phyloP scores from a whole-genome alignment of 2,329 filamentous ascomycete species.

The Paecilomyces niveus region DNA sequence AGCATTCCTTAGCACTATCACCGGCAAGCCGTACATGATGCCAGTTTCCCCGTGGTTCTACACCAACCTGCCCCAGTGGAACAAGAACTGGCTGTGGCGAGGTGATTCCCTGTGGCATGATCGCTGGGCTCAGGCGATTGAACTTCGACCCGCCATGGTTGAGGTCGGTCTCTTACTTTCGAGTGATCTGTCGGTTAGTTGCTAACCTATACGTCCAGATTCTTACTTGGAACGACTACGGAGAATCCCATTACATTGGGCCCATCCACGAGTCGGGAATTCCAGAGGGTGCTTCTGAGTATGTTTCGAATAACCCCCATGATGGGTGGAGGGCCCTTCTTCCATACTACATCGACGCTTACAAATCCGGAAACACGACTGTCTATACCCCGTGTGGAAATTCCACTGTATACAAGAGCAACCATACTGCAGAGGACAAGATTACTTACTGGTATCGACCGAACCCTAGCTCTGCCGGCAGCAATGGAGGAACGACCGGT shows the following conservation, averaged over 20 bases:
- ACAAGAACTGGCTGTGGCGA: constrained; percentile 58
- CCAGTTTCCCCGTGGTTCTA: constrained; percentile 51
- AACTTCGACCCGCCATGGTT: constrained; percentile 46
- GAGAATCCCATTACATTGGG: constrained; percentile 54
- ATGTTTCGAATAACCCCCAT: constrained; percentile 21
- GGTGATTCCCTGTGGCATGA: constrained; percentile 55
- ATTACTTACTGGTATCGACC: constrained; percentile 28
- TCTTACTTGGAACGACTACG: constrained; percentile 56
- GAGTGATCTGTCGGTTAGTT: neutral
- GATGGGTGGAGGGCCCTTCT: constrained; percentile 24
- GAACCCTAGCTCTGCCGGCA: constrained; percentile 24
- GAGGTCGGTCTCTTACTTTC: constrained; percentile 20
- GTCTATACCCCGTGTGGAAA: constrained; percentile 26
- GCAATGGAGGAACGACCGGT: constrained; percentile 24
- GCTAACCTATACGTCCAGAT: constrained; percentile 29
- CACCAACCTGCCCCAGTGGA: constrained; percentile 50
- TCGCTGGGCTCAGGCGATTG: constrained; percentile 50
- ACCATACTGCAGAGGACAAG: constrained; percentile 15
- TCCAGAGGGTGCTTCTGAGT: constrained; percentile 38
- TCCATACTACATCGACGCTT: constrained; percentile 29
- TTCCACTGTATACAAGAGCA: constrained; percentile 27
- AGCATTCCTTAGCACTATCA: constrained; percentile 30
- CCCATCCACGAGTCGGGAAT: constrained; percentile 42
- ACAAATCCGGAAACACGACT: constrained; percentile 23
- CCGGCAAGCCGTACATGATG: constrained; percentile 44